These are phyloP conservation scores for Acer yangbiense DNA, from an alignment of 345 rosid species.

Conservation along the genomic window DNA sequence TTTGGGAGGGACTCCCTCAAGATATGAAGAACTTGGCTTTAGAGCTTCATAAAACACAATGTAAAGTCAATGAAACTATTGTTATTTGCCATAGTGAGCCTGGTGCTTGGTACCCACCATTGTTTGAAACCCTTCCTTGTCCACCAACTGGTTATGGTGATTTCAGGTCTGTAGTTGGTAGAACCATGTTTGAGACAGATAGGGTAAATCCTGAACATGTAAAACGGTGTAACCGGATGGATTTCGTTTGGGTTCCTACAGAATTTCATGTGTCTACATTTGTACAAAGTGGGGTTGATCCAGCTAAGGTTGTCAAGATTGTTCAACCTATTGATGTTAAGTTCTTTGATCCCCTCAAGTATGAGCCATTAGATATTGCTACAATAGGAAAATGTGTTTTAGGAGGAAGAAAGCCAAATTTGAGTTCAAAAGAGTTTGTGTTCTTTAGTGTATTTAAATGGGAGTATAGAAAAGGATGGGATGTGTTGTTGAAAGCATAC, in stretches of 20 bases:
- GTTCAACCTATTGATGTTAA: slow-evolving; percentile 79
- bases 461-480: slow-evolving; percentile 95
- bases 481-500: slow-evolving; percentile 73
- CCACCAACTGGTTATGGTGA: slow-evolving; percentile 64
- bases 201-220: slow-evolving; percentile 66
- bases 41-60: slow-evolving; percentile 50
- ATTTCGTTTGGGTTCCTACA: slow-evolving; percentile 87
- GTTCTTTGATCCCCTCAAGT: slow-evolving; percentile 64
- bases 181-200: slow-evolving; percentile 95
- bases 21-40: slow-evolving; percentile 44
- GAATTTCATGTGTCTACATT: slow-evolving; percentile 79
- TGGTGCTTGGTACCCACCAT: slow-evolving; percentile 90
- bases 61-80: slow-evolving; percentile 59
- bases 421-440: slow-evolving; percentile 45
- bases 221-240: slow-evolving; percentile 66
- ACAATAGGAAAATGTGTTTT: slow-evolving; percentile 47
- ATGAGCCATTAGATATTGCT: slow-evolving; percentile 51
- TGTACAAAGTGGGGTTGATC: slow-evolving; percentile 72
- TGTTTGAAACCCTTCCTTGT: slow-evolving; percentile 79
- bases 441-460: slow-evolving; percentile 90
- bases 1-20: slow-evolving; percentile 72
- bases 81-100: slow-evolving; percentile 94
- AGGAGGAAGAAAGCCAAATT: slow-evolving; percentile 29
- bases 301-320: slow-evolving; percentile 70
- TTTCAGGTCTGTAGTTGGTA: slow-evolving; percentile 58